Evolutionary conservation across 2,329 filamentous ascomycete genomes (phyloP), one percentile per base, ranked within the genome.

Genomic region (Bipolaris oryzae): DNA sequence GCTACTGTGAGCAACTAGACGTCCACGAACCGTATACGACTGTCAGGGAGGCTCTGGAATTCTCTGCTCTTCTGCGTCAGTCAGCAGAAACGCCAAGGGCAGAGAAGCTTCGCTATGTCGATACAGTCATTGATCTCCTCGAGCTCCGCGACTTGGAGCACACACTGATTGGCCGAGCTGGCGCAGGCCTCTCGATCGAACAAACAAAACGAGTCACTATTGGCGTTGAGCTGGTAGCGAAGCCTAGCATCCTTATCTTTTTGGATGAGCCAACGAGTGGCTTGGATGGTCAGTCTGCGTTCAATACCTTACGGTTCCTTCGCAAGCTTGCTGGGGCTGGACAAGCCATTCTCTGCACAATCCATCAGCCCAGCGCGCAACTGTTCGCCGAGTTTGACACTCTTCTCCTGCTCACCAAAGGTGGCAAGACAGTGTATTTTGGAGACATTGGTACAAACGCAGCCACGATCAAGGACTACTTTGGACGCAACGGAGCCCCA

Each of bases 291-390:
- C 57, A 62, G 31, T 95, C 92, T 1, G 92, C 92, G 0, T 96
- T 90, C 90, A 89, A 90, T 53, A 96, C 96, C 69, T 82, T 90
- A 48, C 87, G 89, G 71, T 84, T 96, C 7, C 84, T 97, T 34
- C 88, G 92, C 74, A 96, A 94, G 77, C 83, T 96, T 16, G 90
- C 91, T 60, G 88, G 92, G 72, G 88, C 85, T 59, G 93, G 93
- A 13, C 64, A 69, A 48, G 92, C 93, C 44, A 90, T 97, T 73
- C 86, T 97, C 10, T 96, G 91, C 78, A 96, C 92, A 0, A 96
- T 96, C 59, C 92, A 97, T 75, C 93, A 97, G 76, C 93, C 93
- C 13, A 96, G 91, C 4, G 91, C 92, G 25, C 90, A 93, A 81
- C 82, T 97, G 31, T 96, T 96, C 80, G 89, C 96, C 73, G 87